These are phyloP conservation scores for Blastobotrys terrestris DNA, from an alignment of 805 yeast genomes.

Conservation along the genomic window DNA sequence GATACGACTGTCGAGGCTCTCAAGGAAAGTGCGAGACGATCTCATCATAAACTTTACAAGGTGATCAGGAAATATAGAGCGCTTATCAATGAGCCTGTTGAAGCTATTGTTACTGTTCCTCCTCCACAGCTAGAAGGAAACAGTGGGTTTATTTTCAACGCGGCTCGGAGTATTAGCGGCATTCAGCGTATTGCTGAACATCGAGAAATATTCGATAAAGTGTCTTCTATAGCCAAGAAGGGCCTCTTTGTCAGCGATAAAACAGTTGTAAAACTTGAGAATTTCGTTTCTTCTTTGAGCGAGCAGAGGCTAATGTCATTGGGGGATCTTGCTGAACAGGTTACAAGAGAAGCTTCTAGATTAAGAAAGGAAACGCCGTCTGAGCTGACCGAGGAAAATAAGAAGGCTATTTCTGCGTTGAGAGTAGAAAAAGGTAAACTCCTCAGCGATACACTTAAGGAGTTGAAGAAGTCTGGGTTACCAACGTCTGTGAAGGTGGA, in stretches of 20 bases:
- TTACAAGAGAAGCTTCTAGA: slow-evolving; percentile 51
- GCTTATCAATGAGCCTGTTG: slow-evolving; percentile 46
- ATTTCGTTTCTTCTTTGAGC: slow-evolving; percentile 36
- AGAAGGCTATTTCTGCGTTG: slow-evolving; percentile 62
- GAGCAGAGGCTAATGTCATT: slow-evolving; percentile 42
- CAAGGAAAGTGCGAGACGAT: slow-evolving; percentile 86
- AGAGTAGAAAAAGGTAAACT: slow-evolving; percentile 76
- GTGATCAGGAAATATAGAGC: slow-evolving; percentile 74
- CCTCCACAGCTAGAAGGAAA: background rate
- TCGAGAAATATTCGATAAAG: background rate
- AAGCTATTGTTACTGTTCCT: slow-evolving; percentile 45
- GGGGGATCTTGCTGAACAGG: slow-evolving; percentile 47
- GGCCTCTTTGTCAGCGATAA: slow-evolving; percentile 36
- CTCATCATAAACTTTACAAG: slow-evolving; percentile 81
- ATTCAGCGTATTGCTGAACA: background rate
- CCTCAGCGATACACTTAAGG: slow-evolving; percentile 70
- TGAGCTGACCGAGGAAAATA: slow-evolving; percentile 61
- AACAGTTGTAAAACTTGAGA: slow-evolving; percentile 51
- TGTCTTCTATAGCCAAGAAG: background rate
- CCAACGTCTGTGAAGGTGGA: slow-evolving; percentile 60
- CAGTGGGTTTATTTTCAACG: background rate
- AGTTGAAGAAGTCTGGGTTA: slow-evolving; percentile 70
- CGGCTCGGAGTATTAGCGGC: background rate
- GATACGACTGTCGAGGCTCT: slow-evolving; percentile 91
- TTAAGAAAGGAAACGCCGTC: slow-evolving; percentile 75